Evolutionary conservation across 257 asterid genomes (phyloP), one percentile per base, ranked within the genome.

Genomic region (Penstemon barbatus): DNA sequence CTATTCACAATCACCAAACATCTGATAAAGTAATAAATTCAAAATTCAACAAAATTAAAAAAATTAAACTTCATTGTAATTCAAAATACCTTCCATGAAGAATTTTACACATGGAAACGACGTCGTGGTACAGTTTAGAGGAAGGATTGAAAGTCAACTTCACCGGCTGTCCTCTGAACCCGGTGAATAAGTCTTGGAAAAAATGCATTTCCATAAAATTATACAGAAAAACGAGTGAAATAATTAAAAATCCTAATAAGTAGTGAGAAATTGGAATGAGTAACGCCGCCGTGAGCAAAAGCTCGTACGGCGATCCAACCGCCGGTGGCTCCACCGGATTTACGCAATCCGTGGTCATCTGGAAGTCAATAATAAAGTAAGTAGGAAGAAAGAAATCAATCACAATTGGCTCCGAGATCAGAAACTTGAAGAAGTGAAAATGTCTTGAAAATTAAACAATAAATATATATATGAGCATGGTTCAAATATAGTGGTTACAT

Each of bases 121-220:
- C 89, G 5, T 76, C 80, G n/a, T 64, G 81, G 75, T 89, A 91
- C 63, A 89, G 75, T 19, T 71, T 70, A 37, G 89, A 85, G 38
- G 77, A 69, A 38, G 91, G 80, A 74, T 78, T 63, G 76, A 77
- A 83, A 4, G 85, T 72, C 71, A 91, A 72, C 10, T 70, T 63
- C 76, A 89, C 94, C 9, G 80, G 77, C 56, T 87, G 90, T 9
- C 96, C 96, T 71, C 85, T 78, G 77, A 91, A 85, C 60, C 83
- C 96, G 56, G 90, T 74, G 77, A 87, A 52, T 1, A 89, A 66
- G 74, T 91, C 97, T 67, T 58, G 70, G 53, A 87, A 74, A 65
- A 84, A 55, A 61, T 89, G 95, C 70, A 89, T 75, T 75, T 91
- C 97, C 51, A 89, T 73, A 62, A 87, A 85, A 54, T 81, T 66